A percentile compares a stretch with the other conserved stretches of the same genome.
Evolutionary conservation across 768 basidiomycete genomes (phyloP).

Genomic region (Termitomyces sp.): DNA sequence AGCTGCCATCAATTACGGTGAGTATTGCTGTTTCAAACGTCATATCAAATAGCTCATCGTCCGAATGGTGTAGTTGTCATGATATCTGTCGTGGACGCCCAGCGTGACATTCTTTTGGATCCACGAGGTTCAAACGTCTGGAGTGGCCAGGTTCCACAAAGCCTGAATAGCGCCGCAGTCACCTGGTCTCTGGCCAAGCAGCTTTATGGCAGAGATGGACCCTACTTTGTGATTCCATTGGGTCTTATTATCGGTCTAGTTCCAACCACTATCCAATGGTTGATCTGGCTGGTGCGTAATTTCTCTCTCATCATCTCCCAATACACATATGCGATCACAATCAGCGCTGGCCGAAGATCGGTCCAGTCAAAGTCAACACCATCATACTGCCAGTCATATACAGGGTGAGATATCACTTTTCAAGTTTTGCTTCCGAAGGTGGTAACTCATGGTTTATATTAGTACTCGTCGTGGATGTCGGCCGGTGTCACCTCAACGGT

Average conservation of each 20-base stretch:
- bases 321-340: neutral
- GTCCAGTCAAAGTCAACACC: conserved; percentile 45
- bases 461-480: conserved; percentile 44
- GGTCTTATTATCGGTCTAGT: conserved; percentile 54
- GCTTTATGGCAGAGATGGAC: conserved; percentile 51
- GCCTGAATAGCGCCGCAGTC: conserved; percentile 55
- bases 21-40: too few species aligned
- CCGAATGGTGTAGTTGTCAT: too few species aligned
- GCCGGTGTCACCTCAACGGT: conserved; percentile 56
- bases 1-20: conserved; percentile 39
- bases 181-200: conserved; percentile 66
- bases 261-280: conserved; percentile 53
- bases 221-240: conserved; percentile 57
- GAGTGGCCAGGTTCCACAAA: conserved; percentile 53
- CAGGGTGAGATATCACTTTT: conserved; percentile 35
- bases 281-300: conserved; percentile 44
- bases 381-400: too few species aligned
- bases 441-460: neutral
- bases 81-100: too few species aligned
- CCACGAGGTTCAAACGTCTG: conserved; percentile 61
- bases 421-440: neutral
- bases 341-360: conserved; percentile 56
- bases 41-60: too few species aligned
- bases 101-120: conserved; percentile 52
- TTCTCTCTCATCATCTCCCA: neutral